Conservation (phyloP, 2,329 filamentous ascomycete species). For the Amauroascus niger region DNA sequence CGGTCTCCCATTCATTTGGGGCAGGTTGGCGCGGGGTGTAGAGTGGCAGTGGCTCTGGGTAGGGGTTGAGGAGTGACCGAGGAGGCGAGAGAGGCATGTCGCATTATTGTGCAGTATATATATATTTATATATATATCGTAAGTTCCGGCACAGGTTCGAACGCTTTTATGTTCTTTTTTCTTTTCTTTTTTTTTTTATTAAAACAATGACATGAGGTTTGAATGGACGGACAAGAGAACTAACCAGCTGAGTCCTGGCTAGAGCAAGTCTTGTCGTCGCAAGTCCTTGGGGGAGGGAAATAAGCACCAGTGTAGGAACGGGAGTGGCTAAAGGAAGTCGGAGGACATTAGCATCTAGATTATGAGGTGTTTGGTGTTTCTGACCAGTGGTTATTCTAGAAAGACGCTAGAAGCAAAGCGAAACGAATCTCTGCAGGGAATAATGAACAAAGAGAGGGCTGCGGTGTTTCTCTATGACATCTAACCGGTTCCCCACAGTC, state of each 20-base stretch:
- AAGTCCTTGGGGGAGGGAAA: too few species aligned
- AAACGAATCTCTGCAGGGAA: too few species aligned
- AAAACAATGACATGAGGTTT: too few species aligned
- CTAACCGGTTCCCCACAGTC: too few species aligned
- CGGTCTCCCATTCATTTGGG: slow-evolving; percentile 51
- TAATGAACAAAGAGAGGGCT: too few species aligned
- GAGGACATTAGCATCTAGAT: slow-evolving; percentile 6
- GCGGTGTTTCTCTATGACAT: too few species aligned
- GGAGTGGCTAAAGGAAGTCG: not conserved
- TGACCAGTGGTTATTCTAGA: not conserved
- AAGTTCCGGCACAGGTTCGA: not conserved
- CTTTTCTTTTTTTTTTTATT: not conserved
- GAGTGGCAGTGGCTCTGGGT: slow-evolving; percentile 16
- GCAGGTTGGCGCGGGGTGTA: slow-evolving; percentile 17
- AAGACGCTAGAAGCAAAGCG: not conserved
- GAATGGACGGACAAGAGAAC: not conserved
- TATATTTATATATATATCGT: too few species aligned
- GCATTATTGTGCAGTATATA: not conserved
- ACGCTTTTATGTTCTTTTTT: too few species aligned
- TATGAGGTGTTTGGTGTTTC: not conserved
- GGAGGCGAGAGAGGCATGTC: slow-evolving; percentile 15
- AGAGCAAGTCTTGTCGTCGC: too few species aligned
- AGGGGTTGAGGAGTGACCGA: slow-evolving; percentile 17
- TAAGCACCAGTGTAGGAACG: too few species aligned
- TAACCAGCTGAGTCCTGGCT: not conserved